phyloP scores from a whole-genome alignment of 805 yeast species.

The Saturnispora bothae region DNA sequence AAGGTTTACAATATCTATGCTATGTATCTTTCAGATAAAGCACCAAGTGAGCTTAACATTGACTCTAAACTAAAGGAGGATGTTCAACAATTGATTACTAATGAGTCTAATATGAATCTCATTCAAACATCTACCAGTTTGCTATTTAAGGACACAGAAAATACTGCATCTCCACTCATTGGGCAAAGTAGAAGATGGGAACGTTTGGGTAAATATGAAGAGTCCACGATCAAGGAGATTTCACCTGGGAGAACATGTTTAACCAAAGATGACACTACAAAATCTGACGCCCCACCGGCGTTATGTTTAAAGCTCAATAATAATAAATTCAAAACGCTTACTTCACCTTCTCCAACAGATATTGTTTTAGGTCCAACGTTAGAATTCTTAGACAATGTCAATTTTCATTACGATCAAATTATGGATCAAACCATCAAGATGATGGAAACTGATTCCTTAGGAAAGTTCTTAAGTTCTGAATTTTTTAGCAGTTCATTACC shows the following conservation, averaged over 20 bases:
- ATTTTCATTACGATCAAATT: conserved; percentile 38
- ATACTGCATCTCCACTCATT: background rate
- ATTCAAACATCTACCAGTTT: background rate
- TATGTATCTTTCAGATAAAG: conserved; percentile 51
- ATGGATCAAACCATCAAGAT: conserved; percentile 40
- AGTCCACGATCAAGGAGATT: background rate
- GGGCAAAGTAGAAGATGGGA: background rate
- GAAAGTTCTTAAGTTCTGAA: conserved; percentile 47
- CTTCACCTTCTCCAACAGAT: conserved; percentile 26
- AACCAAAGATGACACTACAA: background rate
- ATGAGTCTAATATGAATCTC: background rate
- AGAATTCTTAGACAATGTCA: conserved; percentile 28
- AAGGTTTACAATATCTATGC: conserved; percentile 56
- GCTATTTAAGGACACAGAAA: background rate
- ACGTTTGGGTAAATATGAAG: background rate
- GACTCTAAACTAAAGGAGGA: conserved; percentile 28
- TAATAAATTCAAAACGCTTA: conserved; percentile 21
- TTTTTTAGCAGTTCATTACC: conserved; percentile 20
- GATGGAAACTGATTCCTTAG: conserved; percentile 66
- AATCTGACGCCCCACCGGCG: background rate
- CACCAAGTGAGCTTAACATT: conserved; percentile 64
- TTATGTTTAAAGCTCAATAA: conserved; percentile 6
- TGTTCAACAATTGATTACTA: conserved; percentile 6
- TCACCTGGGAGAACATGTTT: background rate
- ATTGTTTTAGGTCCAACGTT: conserved; percentile 26